Percentiles rank a stretch among this genome's conserved stretches.
phyloP scores from a whole-genome alignment of 108 stramenopile species.

The Nitzschia palea region DNA sequence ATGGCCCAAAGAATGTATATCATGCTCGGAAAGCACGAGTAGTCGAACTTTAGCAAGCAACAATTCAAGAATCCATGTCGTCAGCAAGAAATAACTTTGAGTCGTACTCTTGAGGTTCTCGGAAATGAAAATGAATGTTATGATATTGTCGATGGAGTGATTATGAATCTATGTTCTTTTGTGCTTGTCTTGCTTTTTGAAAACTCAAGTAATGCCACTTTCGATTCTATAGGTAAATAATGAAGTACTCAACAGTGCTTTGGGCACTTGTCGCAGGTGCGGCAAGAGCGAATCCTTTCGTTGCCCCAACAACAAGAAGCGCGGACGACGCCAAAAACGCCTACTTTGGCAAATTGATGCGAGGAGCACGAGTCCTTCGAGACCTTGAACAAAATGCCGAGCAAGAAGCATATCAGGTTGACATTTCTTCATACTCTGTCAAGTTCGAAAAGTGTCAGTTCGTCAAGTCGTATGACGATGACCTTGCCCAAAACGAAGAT shows the following conservation, averaged over 20 bases:
- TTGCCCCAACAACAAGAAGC: conserved; percentile 53
- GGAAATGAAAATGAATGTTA: no score
- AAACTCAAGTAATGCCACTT: no score
- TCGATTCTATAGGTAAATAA: no score
- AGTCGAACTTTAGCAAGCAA: no score
- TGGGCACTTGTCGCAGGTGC: conserved; percentile 22
- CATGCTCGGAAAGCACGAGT: no score
- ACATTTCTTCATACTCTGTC: conserved; percentile 75
- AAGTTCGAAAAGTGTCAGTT: conserved; percentile 88
- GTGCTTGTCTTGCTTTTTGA: no score
- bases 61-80: no score
- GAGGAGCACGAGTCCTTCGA: conserved; percentile 56
- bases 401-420: conserved; percentile 50
- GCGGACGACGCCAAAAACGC: conserved; percentile 45
- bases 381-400: conserved; percentile 44
- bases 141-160: no score
- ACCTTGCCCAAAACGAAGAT: conserved; percentile 59
- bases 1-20: no score
- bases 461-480: conserved; percentile 73
- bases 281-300: conserved; percentile 61
- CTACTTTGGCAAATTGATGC: conserved; percentile 60
- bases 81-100: no score
- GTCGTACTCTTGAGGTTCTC: no score
- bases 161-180: no score
- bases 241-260: conserved; percentile 35